A percentile compares a stretch with the other conserved stretches of the same genome.
Evolutionary conservation across 805 yeast species (phyloP).

Genomic region (Saccharomyces kudriavzevii): DNA sequence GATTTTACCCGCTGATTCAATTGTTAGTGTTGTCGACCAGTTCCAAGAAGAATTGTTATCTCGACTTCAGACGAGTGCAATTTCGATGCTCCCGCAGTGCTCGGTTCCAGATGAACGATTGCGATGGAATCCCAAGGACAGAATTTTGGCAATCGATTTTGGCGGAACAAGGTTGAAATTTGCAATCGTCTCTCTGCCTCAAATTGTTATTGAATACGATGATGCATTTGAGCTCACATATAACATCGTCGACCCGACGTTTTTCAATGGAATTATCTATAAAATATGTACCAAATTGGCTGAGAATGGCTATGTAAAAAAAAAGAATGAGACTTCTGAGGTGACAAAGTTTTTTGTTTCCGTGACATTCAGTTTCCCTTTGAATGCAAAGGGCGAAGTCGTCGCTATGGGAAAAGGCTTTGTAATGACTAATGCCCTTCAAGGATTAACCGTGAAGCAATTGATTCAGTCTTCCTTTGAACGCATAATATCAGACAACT

Average conservation of each 20-base stretch:
- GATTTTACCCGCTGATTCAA: constrained; percentile 10
- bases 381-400: constrained; percentile 30
- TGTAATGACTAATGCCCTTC: constrained; percentile 36
- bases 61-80: constrained; percentile 11
- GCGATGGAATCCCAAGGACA: neutral
- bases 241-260: constrained; percentile 12
- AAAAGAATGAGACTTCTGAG: neutral
- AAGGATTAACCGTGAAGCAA: constrained; percentile 34
- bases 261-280: constrained; percentile 15
- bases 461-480: constrained; percentile 34
- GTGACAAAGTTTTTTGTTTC: constrained; percentile 14
- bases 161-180: constrained; percentile 25
- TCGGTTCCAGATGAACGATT: neutral
- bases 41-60: constrained; percentile 12
- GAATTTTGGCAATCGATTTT: constrained; percentile 21
- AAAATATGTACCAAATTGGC: constrained; percentile 11
- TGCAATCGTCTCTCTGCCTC: constrained; percentile 14
- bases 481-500: constrained; percentile 3
- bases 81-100: constrained; percentile 19
- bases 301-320: constrained; percentile 1
- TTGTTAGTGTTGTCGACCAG: constrained; percentile 7
- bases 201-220: constrained; percentile 7
- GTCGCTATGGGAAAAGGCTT: constrained; percentile 57
- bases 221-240: constrained; percentile 8
- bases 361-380: constrained; percentile 29